phyloP scores from a whole-genome alignment of 1,284 basidiomycete species.

The Apiotrichum laibachii region DNA sequence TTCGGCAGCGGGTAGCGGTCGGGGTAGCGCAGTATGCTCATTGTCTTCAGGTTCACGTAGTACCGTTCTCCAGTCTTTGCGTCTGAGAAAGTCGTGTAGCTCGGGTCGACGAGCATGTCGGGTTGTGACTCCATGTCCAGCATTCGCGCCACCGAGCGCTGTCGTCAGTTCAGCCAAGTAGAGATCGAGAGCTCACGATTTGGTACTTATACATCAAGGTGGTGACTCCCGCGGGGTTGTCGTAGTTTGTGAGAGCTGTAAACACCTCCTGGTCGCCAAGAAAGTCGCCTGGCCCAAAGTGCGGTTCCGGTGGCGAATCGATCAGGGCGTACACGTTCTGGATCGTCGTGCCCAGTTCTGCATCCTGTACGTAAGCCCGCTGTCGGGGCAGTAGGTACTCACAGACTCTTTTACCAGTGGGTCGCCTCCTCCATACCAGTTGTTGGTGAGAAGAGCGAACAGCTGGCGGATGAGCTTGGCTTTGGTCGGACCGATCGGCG shows the following conservation, averaged over 20 bases:
- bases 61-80: slow-evolving; percentile 24
- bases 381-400: neutral
- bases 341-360: slow-evolving; percentile 21
- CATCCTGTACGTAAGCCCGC: neutral
- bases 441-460: slow-evolving; percentile 6
- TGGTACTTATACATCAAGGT: slow-evolving; percentile 42
- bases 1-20: slow-evolving; percentile 37
- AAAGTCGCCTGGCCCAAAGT: slow-evolving; percentile 13
- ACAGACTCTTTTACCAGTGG: slow-evolving; percentile 4
- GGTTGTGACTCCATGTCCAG: slow-evolving; percentile 43
- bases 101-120: slow-evolving; percentile 32
- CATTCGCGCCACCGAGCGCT: slow-evolving; percentile 41
- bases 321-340: slow-evolving; percentile 34
- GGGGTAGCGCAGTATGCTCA: slow-evolving; percentile 36
- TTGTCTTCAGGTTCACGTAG: slow-evolving; percentile 34
- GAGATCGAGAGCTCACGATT: slow-evolving; percentile 26
- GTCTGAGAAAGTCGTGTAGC: slow-evolving; percentile 31
- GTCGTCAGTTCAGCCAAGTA: slow-evolving; percentile 9
- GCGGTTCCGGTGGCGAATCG: slow-evolving; percentile 30
- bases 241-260: slow-evolving; percentile 21
- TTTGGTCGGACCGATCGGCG: neutral
- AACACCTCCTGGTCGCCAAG: slow-evolving; percentile 29
- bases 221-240: slow-evolving; percentile 33
- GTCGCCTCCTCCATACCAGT: slow-evolving; percentile 3
- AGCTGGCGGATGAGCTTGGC: neutral